Conservation (phyloP, 2,329 filamentous ascomycete genomes). For the Fusarium pseudonygamai region DNA sequence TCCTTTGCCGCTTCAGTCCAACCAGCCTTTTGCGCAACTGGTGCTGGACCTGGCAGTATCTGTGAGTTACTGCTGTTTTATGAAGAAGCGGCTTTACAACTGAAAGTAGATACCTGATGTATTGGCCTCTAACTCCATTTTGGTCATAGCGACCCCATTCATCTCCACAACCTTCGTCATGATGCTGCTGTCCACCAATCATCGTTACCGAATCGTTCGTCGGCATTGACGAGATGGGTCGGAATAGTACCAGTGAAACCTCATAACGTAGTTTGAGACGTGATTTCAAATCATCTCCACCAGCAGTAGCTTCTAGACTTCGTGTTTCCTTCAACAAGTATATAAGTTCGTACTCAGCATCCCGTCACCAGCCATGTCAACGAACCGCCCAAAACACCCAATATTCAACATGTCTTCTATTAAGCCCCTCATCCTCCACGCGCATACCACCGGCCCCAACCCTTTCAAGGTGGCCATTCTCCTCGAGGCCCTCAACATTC, state of each 20-base stretch:
- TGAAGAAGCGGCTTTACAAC: not conserved
- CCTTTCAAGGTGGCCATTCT: conserved; percentile 42
- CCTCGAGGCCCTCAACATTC: conserved; percentile 44
- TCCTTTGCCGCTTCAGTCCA: rapidly evolving
- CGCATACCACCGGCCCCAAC: conserved; percentile 29
- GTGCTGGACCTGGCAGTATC: rapidly evolving
- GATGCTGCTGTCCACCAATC: not conserved
- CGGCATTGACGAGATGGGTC: not conserved
- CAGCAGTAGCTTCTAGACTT: not conserved
- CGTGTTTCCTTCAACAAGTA: not conserved
- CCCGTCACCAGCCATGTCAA: no score
- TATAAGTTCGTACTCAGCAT: not conserved
- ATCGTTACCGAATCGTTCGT: not conserved
- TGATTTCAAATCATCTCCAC: conserved; percentile 13
- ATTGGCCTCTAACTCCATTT: not conserved
- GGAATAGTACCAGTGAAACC: not conserved
- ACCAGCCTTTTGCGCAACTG: no score
- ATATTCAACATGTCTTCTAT: not conserved
- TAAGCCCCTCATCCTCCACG: conserved; percentile 13
- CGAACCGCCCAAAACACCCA: rapidly evolving
- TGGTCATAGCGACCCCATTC: not conserved
- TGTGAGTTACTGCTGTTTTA: not conserved
- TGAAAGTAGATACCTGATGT: not conserved
- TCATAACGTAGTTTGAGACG: not conserved
- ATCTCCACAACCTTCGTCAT: conserved; percentile 4